Conservation (phyloP, 2,329 filamentous ascomycete species). For the Corinectria fuckeliana region DNA sequence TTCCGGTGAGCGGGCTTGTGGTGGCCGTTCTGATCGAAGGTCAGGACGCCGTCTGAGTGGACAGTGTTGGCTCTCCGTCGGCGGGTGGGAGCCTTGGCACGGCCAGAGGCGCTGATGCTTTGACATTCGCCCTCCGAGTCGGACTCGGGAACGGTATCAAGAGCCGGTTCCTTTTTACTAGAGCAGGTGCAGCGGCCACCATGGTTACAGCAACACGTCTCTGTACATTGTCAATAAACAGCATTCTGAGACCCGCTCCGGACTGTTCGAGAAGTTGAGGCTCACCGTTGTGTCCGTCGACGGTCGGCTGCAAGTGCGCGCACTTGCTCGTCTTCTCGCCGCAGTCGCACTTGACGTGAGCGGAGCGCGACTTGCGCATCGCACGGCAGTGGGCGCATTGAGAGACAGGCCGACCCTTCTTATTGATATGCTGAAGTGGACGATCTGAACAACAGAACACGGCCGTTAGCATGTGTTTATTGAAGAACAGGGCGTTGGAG, state of each 20-base stretch:
- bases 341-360: constrained; percentile 96
- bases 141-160: constrained; percentile 70
- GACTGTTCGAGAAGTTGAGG: constrained; percentile 21
- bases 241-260: constrained; percentile 14
- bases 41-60: constrained; percentile 65
- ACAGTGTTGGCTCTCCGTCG: constrained; percentile 67
- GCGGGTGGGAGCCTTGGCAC: constrained; percentile 52
- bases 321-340: constrained; percentile 86
- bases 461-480: constrained; percentile 33
- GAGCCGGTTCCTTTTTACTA: constrained; percentile 64
- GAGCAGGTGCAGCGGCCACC: constrained; percentile 71
- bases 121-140: constrained; percentile 60
- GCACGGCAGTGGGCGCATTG: constrained; percentile 97
- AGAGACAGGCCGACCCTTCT: constrained; percentile 95
- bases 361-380: constrained; percentile 93
- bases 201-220: constrained; percentile 74
- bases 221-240: constrained; percentile 45
- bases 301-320: constrained; percentile 62
- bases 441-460: constrained; percentile 67
- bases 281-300: constrained; percentile 67
- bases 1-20: constrained; percentile 69
- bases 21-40: constrained; percentile 69
- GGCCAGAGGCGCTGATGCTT: constrained; percentile 34
- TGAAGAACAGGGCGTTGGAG: background rate
- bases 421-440: constrained; percentile 91